Base-by-base conservation (phyloP, 352 stramenopile genomes). In the Phytopythium sindhum region DNA sequence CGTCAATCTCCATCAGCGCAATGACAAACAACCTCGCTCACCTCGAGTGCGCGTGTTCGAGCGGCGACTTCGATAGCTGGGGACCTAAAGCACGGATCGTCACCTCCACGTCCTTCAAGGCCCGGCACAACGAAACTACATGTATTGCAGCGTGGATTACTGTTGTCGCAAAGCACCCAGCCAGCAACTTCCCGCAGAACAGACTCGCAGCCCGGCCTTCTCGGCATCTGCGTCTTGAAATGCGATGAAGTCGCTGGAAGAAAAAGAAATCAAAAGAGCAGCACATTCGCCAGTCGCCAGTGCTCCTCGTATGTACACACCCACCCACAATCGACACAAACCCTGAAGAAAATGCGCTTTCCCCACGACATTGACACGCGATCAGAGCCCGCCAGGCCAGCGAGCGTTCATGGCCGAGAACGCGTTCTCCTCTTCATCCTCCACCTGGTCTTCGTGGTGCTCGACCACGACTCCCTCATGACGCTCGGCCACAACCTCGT, bases 361-460 rank as follows among this genome's bases (percentile, higher is more conserved):
- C 23, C 24, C 47, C 9, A 53, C 47, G 11, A 9, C 48, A 24
- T 14, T 39, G 48, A 6, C 10, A 7, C 23, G 44, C 23, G 24
- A 28, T 60, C 54, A 60, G 33, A 60, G 54, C 23, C 54, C 54
- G 11, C 33, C 33, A 48, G 54, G 54, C 54, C 54, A 60, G 54
- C 54, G 54, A 35, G 35, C 33, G 26, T 60, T 48, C 54, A 60
- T 60, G 24, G 54, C 54, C 23, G 54, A 60, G 26, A 60, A 58
- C 54, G 47, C 64, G 45, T 73, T 60, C 35, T 61, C 60, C 31
- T 29, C 63, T 31, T 68, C 60, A 17, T 69, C 57, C 2, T 69
- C 64, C 35, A 12, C 23, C 39, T 31, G 54, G 15, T 60, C 54
- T 17, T 60, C 54, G 15, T 31, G 48, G 26, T 37, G 48, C 48